Evolutionary conservation across 140 eudicot genomes (phyloP).

Genomic region (Oenanthe javanica): DNA sequence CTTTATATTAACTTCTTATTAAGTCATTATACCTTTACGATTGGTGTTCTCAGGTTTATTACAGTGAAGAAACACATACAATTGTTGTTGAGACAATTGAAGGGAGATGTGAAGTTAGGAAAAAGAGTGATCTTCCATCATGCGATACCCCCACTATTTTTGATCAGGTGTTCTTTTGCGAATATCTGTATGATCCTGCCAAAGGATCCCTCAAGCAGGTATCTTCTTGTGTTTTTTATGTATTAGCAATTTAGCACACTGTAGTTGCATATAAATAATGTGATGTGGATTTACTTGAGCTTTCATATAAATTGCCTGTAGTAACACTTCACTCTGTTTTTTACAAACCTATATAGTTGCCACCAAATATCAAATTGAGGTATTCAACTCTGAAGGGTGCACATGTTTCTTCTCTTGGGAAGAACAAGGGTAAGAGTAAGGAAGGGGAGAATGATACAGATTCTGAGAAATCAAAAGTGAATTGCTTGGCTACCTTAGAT

Average conservation of each 20-base stretch:
- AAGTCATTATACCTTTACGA: not conserved
- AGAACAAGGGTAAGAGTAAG: conserved; percentile 46
- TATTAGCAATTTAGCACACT: not conserved
- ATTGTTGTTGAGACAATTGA: conserved; percentile 32
- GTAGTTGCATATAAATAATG: not conserved
- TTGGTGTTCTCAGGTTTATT: conserved; percentile 36
- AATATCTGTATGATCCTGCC: conserved; percentile 42
- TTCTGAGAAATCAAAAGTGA: conserved; percentile 15
- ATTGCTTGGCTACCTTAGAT: conserved; percentile 48
- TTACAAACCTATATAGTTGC: conserved; percentile 32
- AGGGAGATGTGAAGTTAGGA: conserved; percentile 57
- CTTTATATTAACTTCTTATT: not conserved
- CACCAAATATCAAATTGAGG: conserved; percentile 29
- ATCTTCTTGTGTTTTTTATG: not conserved
- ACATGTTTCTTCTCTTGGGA: conserved; percentile 23
- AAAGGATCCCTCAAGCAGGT: conserved; percentile 57
- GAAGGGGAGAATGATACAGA: conserved; percentile 39
- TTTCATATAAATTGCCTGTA: not conserved
- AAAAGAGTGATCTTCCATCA: conserved; percentile 36
- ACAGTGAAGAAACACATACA: conserved; percentile 36
- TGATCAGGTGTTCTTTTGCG: conserved; percentile 60
- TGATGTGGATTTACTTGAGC: not conserved
- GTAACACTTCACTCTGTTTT: not conserved
- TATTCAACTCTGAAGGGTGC: conserved; percentile 25
- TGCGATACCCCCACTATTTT: conserved; percentile 25